Conservation (phyloP, 129 eudicot genomes). For the Chrysanthemum lavandulifolium region DNA sequence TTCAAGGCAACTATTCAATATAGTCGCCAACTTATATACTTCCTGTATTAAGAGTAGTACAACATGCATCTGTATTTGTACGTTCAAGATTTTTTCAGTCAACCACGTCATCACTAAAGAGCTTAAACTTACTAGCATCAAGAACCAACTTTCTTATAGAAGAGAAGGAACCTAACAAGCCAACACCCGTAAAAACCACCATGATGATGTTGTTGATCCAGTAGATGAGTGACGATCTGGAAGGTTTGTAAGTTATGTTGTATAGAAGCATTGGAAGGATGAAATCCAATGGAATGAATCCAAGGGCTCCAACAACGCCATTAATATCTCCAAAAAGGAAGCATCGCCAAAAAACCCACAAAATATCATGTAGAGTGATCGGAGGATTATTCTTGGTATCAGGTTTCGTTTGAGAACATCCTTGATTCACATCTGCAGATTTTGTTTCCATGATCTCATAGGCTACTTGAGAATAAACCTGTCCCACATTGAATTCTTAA, state of each 20-base stretch:
- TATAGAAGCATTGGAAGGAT: conserved; percentile 95
- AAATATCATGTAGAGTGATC: conserved; percentile 68
- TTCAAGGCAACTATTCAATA: too few relatives aligned
- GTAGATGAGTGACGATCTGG: conserved; percentile 46
- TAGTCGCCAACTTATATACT: not conserved
- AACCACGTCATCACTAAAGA: conserved; percentile 70
- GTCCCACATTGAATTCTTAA: not conserved
- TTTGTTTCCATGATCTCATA: conserved; percentile 93
- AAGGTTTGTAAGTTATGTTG: conserved; percentile 81
- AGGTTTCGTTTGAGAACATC: conserved; percentile 84
- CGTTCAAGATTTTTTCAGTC: conserved; percentile 22
- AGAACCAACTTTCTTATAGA: conserved; percentile 70
- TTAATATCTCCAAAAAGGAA: conserved; percentile 92
- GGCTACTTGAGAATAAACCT: conserved; percentile 98
- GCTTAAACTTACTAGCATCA: conserved; percentile 82
- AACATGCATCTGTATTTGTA: conserved; percentile 14
- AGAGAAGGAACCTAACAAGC: conserved; percentile 81
- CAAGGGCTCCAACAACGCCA: conserved; percentile 77
- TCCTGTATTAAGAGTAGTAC: not conserved
- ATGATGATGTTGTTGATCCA: conserved; percentile 59
- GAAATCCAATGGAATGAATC: conserved; percentile 91
- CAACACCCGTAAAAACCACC: conserved; percentile 64
- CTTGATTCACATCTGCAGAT: conserved; percentile 81
- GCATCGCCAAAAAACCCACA: conserved; percentile 85
- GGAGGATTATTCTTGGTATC: conserved; percentile 71